Percentiles rank a stretch among this genome's conserved stretches.
Evolutionary conservation across 257 asterid genomes (phyloP).

Genomic region (Solanum corneliomulleri): DNA sequence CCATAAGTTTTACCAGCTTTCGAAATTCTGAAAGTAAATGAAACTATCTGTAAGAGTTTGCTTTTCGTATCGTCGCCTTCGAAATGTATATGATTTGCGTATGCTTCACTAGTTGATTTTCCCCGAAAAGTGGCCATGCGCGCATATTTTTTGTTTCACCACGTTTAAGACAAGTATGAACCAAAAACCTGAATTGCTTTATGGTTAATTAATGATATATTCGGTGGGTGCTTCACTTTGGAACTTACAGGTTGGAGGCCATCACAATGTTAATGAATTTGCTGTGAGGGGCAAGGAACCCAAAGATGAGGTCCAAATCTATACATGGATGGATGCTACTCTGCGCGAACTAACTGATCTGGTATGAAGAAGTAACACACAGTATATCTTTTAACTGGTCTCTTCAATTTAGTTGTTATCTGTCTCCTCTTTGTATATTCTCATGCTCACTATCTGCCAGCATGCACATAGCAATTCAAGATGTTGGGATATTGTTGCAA

Average conservation of each 20-base stretch:
- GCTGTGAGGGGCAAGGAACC: conserved; percentile 99
- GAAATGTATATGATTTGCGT: neutral
- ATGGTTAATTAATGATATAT: neutral
- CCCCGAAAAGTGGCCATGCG: neutral
- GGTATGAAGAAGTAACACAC: conserved; percentile 30
- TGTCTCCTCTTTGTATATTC: neutral
- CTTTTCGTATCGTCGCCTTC: neutral
- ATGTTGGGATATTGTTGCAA: neutral
- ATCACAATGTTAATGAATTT: conserved; percentile 73
- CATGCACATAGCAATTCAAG: neutral
- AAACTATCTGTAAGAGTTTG: neutral
- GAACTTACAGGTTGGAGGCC: conserved; percentile 62
- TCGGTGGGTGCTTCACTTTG: neutral
- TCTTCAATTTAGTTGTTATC: neutral
- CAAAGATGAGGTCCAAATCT: conserved; percentile 95
- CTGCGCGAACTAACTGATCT: conserved; percentile 95
- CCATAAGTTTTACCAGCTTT: neutral
- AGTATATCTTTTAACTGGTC: neutral
- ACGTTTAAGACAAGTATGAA: neutral
- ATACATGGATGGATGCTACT: conserved; percentile 99
- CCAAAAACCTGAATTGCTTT: neutral
- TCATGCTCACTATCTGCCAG: neutral
- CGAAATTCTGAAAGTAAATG: neutral
- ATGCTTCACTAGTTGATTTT: neutral
- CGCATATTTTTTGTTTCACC: neutral